phyloP scores from a whole-genome alignment of 495 filamentous ascomycete species.

The Penicillium flavigenum region DNA sequence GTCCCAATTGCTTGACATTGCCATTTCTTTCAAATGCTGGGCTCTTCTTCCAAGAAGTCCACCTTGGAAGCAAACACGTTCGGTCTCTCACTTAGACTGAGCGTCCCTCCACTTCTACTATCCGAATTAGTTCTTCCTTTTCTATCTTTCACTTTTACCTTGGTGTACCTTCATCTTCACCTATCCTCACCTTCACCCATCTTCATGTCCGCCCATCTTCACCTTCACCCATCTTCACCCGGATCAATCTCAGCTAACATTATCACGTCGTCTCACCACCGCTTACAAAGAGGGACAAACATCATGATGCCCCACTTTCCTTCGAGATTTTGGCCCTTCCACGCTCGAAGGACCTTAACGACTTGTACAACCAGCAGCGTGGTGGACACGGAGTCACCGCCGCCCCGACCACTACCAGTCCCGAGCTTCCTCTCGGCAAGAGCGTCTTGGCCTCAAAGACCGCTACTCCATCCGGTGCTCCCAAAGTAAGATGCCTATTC shows the following conservation, averaged over 20 bases:
- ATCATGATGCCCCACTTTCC: not conserved
- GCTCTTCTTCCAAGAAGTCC: too few species aligned
- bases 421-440: not conserved
- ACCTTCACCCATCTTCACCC: too few species aligned
- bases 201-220: too few species aligned
- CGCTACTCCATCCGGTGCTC: not conserved
- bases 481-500: not conserved
- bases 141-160: too few species aligned
- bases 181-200: not conserved
- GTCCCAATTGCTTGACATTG: too few species aligned
- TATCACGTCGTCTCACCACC: not conserved
- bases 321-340: not conserved
- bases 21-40: too few species aligned
- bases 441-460: not conserved
- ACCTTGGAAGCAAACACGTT: too few species aligned
- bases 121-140: not conserved
- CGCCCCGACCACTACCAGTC: not conserved
- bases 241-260: not conserved
- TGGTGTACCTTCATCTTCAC: not conserved
- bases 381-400: not conserved
- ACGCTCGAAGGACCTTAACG: not conserved
- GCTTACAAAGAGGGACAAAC: not conserved
- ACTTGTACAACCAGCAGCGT: not conserved
- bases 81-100: too few species aligned
- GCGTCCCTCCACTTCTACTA: too few species aligned